Conservation (phyloP, 176 grass and related monocot genomes). For the Poa pratensis region DNA sequence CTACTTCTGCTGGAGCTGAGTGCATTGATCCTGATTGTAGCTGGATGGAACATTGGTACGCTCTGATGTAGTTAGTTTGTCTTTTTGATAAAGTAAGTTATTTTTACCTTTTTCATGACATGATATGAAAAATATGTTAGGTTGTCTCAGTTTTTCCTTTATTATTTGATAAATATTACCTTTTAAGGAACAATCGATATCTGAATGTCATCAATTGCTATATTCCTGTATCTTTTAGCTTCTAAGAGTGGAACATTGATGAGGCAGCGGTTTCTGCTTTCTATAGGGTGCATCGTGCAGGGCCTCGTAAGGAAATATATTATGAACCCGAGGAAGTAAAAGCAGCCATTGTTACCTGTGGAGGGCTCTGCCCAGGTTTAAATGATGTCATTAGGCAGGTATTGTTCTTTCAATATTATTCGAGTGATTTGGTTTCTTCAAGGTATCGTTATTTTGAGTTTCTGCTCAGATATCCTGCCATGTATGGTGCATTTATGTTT, state of each 20-base stretch:
- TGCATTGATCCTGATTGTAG: conserved; percentile 92
- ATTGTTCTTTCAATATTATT: conserved; percentile 27
- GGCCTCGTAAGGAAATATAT: conserved; percentile 93
- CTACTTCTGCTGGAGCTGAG: conserved; percentile 90
- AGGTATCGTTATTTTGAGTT: not conserved
- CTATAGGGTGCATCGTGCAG: conserved; percentile 88
- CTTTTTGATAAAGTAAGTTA: conserved; percentile 27
- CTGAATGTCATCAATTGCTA: not conserved
- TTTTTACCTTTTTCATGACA: not conserved
- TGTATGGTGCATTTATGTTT: conserved; percentile 17
- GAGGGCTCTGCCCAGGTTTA: conserved; percentile 93
- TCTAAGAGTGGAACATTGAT: conserved; percentile 5
- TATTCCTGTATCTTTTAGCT: conserved; percentile 18
- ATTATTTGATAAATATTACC: not conserved
- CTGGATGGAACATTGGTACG: conserved; percentile 97
- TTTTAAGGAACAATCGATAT: not conserved
- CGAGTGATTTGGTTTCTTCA: conserved; percentile 1
- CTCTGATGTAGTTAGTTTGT: conserved; percentile 35
- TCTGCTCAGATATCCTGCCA: not conserved
- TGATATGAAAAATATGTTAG: conserved; percentile 18
- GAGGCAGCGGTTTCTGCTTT: conserved; percentile 38
- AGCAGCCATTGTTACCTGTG: conserved; percentile 96
- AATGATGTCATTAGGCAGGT: conserved; percentile 99
- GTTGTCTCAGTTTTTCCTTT: not conserved
- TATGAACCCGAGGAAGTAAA: conserved; percentile 93